A percentile compares a stretch with the other conserved stretches of the same genome.
Evolutionary conservation across 208 protist species (phyloP).

Genomic region (Acanthamoeba healyi): DNA sequence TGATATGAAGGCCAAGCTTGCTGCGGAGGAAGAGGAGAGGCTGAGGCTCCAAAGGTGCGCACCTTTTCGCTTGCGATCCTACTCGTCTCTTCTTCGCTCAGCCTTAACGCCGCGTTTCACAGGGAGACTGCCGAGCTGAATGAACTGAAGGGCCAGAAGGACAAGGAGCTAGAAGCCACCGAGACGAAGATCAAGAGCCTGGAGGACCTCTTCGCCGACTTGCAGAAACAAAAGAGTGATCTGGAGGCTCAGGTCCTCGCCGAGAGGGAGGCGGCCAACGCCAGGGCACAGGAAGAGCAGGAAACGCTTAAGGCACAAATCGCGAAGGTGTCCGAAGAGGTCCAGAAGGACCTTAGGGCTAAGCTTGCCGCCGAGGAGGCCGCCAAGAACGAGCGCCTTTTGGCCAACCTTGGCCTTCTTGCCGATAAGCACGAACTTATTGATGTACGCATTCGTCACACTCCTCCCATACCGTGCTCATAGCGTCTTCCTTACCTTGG

Average conservation of each 20-base stretch:
- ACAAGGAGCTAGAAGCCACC: slow-evolving; percentile 9
- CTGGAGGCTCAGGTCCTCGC: neutral
- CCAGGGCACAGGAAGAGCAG: neutral
- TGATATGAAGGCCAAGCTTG: slow-evolving; percentile 30
- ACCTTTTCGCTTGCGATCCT: neutral
- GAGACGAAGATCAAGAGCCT: slow-evolving; percentile 26
- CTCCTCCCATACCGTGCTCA: neutral
- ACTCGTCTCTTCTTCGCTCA: neutral
- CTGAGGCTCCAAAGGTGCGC: neutral
- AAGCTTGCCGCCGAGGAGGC: slow-evolving; percentile 14
- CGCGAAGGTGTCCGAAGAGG: neutral
- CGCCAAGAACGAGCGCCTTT: neutral
- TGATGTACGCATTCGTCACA: neutral
- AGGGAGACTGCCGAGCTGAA: slow-evolving; percentile 17
- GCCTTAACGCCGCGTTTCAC: neutral
- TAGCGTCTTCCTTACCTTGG: neutral
- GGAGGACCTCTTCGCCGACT: neutral
- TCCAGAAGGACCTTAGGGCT: neutral
- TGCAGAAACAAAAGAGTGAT: neutral
- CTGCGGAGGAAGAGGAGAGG: slow-evolving; percentile 15
- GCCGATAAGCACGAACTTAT: neutral
- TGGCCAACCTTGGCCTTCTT: neutral
- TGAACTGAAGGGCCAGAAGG: slow-evolving; percentile 2
- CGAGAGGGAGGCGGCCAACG: neutral
- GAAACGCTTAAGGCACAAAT: neutral